Evolutionary conservation across 768 basidiomycete species (phyloP), one percentile per base, ranked within the genome.

Genomic region (Calocybe cyanea): DNA sequence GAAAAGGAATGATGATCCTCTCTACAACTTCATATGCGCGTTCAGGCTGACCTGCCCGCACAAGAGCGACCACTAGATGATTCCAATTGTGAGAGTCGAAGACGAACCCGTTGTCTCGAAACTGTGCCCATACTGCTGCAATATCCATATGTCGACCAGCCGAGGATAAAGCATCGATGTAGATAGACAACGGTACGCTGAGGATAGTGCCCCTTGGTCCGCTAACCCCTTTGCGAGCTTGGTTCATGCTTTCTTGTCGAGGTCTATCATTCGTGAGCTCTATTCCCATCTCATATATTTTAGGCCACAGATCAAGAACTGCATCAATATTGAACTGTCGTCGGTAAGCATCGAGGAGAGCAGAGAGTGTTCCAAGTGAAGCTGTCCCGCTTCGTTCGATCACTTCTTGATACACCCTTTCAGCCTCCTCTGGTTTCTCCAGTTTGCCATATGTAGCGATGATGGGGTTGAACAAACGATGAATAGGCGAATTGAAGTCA

Each of bases 81-180:
- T 95, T 96, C 88, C 92, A 98, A 62, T 96, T 97, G 56, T 87
- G 82, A 10, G 87, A 76, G 60, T 94, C 90, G 61, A 92, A 91
- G 10, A 72, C 72, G 54, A 94, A 86, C 1, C 89, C 88, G 8
- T 70, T 63, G 9, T 63, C 52, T 49, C 77, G 76, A 40, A 89
- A 73, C 23, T 68, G 60, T n/a, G 69, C 66, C 93, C 95, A 97
- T 0, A 76, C 69, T 2, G 60, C 57, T 13, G 82, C 75, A 36
- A 94, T 73, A 48, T 82, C 76, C 7, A 58, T 51, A 54, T 92
- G 85, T 30, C 68, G 58, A 1, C 84, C 85, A 0, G 75, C 76
- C 2, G 68, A 63, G 2, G 90, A 87, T 41, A 94, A 67, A 4
- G 79, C 75, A 52, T 90, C 83, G 49, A 96, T 80, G 63, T 83